Evolutionary conservation across 306 rosid species (phyloP).

Genomic region (Spatholobus suberectus): DNA sequence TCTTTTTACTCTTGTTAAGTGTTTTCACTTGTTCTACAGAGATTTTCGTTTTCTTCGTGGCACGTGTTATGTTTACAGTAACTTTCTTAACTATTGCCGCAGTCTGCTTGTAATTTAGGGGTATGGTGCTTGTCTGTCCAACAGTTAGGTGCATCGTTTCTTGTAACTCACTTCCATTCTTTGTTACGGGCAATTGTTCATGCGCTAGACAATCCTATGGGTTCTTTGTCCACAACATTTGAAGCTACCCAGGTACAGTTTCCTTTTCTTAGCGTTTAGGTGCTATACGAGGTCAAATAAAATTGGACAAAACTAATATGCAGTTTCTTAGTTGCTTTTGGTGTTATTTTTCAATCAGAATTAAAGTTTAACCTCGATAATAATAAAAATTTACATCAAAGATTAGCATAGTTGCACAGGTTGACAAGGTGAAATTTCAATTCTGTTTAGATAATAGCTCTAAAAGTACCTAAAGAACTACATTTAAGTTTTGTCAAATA

Average conservation of each 20-base stretch:
- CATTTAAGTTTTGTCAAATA: background rate
- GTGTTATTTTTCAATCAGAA: background rate
- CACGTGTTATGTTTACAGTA: background rate
- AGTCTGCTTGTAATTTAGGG: slow-evolving; percentile 88
- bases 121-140: slow-evolving; percentile 89
- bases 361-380: background rate
- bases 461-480: background rate
- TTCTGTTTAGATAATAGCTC: background rate
- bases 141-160: slow-evolving; percentile 56
- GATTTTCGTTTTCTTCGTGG: background rate
- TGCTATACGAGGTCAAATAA: background rate
- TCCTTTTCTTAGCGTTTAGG: background rate
- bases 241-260: slow-evolving; percentile 83
- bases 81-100: slow-evolving; percentile 40
- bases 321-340: background rate
- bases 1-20: background rate
- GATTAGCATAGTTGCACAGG: background rate
- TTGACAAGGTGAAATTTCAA: background rate
- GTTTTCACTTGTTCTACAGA: background rate
- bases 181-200: slow-evolving; percentile 68
- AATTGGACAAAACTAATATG: background rate
- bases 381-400: background rate
- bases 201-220: slow-evolving; percentile 86
- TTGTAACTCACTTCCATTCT: slow-evolving; percentile 56
- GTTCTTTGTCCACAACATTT: slow-evolving; percentile 86